phyloP scores from a whole-genome alignment of 192 early-diverging fungal genomes.

The Pilaira anomala region DNA sequence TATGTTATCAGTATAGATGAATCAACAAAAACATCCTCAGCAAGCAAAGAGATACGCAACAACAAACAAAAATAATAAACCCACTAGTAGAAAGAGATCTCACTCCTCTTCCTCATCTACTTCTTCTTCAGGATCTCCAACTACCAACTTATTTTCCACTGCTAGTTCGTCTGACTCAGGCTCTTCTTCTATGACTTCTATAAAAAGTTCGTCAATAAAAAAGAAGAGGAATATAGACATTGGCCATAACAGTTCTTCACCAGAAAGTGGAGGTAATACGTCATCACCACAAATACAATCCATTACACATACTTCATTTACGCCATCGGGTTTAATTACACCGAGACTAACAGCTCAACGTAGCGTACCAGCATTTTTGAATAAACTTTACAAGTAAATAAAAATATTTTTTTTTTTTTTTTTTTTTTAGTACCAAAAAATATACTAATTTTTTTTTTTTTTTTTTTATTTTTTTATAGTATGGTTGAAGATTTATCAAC shows the following conservation, averaged over 20 bases:
- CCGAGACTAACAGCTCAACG: constrained; percentile 15
- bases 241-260: background rate
- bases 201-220: background rate
- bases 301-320: background rate
- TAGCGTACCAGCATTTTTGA: constrained; percentile 85
- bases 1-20: background rate
- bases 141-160: constrained; percentile 6
- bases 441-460: no score
- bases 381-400: constrained; percentile 85
- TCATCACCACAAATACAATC: constrained; percentile 9
- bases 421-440: background rate
- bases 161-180: constrained; percentile 23
- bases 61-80: background rate
- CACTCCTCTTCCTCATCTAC: constrained; percentile 12
- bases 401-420: background rate
- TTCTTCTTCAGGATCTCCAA: constrained; percentile 7
- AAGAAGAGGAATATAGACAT: background rate
- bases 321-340: background rate
- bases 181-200: constrained; percentile 18
- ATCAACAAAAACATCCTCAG: background rate
- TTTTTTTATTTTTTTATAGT: constrained; percentile 37
- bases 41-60: no score
- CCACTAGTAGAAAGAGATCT: constrained; percentile 12
- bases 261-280: background rate
- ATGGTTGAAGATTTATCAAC: constrained; percentile 87